Base-by-base conservation (phyloP, 2,329 filamentous ascomycete genomes). In the Fusarium irregulare region DNA sequence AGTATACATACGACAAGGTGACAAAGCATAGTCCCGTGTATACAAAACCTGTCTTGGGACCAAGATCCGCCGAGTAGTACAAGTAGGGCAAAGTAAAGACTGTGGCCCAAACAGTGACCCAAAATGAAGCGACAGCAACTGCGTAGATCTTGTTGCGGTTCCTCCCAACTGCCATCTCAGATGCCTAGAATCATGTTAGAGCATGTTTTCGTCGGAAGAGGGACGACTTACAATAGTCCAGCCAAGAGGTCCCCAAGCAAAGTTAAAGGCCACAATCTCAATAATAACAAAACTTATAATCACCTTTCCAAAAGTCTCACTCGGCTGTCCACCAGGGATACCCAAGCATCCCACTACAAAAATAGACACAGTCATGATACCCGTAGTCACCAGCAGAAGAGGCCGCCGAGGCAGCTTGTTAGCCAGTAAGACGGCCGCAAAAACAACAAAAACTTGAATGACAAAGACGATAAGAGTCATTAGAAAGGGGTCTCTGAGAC, bases 121-220 rank as follows among this genome's bases (percentile, higher is more conserved):
- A 85, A 75, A 85, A 85, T 7, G 75, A 79, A 5, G 76, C 81
- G 1, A 85, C 80, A 1, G 83, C 77, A 7, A 79, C 61, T 2
- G 73, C 71, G 25, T 75, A 75, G 30, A 75, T 75, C 7, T 75
- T 75, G 65, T 75, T 77, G 50, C 81, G 76, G 73, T 86, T 85
- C 16, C 78, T 80, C 6, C 83, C 83, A 25, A 84, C 82, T 0
- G 83, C 80, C 79, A 84, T 82, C 65, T 86, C 83, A 6, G 79
- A 80, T 28, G 81, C 81, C 74, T 76, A 6, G 13, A 4, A 4
- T 12, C 8, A n/a, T 25, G 27, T 56, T 37, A 68, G 57, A 49
- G 23, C 9, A 6, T 1, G 4, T 7, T 27, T 10, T 20, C 25
- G 2, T 2, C 3, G 4, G 34, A 16, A 16, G 14, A 28, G 3